Conservation (phyloP, 306 rosid species). For the Alnus rubra region DNA sequence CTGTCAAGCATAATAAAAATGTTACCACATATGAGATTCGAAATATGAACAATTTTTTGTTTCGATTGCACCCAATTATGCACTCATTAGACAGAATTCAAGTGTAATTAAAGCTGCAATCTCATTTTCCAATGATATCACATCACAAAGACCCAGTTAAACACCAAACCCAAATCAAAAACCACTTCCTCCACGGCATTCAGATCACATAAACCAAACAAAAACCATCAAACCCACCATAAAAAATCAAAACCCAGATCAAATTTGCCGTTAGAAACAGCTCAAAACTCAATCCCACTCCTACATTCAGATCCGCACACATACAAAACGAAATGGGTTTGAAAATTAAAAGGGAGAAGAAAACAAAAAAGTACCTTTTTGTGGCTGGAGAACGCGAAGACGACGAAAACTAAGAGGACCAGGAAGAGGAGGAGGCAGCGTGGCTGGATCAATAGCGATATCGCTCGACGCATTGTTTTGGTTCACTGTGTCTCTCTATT, state of each 20-base stretch:
- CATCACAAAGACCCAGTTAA: too few species aligned
- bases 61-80: neutral
- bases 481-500: neutral
- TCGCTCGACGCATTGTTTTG: constrained; percentile 55
- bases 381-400: constrained; percentile 39
- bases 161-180: neutral
- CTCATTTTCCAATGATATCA: neutral
- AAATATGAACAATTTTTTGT: neutral
- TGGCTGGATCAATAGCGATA: constrained; percentile 56
- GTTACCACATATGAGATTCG: neutral
- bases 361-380: neutral
- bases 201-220: neutral
- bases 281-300: neutral
- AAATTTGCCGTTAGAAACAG: neutral
- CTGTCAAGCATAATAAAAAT: neutral
- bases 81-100: neutral
- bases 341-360: neutral
- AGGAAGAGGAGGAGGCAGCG: constrained; percentile 47
- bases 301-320: neutral
- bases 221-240: neutral
- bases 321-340: neutral
- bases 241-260: neutral
- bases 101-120: neutral
- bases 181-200: neutral
- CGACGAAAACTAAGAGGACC: constrained; percentile 41